Base-by-base conservation (phyloP, 2,329 filamentous ascomycete genomes). In the Apiospora koreana region DNA sequence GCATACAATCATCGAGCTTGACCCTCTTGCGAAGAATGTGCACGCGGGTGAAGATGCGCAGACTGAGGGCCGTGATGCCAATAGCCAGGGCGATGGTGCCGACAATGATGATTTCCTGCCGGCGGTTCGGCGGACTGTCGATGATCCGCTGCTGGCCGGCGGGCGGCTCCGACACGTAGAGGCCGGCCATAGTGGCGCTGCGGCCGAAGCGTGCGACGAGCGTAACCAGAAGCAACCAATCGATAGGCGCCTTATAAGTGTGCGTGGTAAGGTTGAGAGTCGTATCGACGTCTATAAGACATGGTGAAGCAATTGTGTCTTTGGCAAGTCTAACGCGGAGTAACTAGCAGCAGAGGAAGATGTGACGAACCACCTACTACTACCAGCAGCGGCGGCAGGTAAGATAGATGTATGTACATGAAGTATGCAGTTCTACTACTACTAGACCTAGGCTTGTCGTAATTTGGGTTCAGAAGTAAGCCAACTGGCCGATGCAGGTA, bases 11-110 rank as follows among this genome's bases (percentile, higher is more conserved):
- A n/a, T 45, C 65, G 45, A 23, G 8, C 23, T 28, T 35, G 7
- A 67, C 18, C 65, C 65, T 50, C 65, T 50, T 46, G 25, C 65
- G 65, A 18, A 67, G 42, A 9, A 67, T 67, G 8, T 25, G 42
- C 25, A 67, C 42, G 18, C 65, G 43, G 28, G 65, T 67, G 45
- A 67, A 67, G 65, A 67, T 21, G 21, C 65, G 65, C 43, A 67
- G 21, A 7, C 42, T n/a, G 3, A 67, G 65, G 28, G 65, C 65
- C 21, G 45, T 50, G 42, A 50, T n/a, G 43, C 65, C 65, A 25
- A 67, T 50, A 1, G 65, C 31, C 43, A 50, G 18, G 10, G 65
- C 65, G 25, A 67, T 46, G 43, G 45, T 48, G 31, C 65, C 43
- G n/a, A 67, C 45, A 7, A 67, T 9, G 42, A 67, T 23, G 43